Conservation (phyloP, 345 rosid genomes). For the Pistacia vera region DNA sequence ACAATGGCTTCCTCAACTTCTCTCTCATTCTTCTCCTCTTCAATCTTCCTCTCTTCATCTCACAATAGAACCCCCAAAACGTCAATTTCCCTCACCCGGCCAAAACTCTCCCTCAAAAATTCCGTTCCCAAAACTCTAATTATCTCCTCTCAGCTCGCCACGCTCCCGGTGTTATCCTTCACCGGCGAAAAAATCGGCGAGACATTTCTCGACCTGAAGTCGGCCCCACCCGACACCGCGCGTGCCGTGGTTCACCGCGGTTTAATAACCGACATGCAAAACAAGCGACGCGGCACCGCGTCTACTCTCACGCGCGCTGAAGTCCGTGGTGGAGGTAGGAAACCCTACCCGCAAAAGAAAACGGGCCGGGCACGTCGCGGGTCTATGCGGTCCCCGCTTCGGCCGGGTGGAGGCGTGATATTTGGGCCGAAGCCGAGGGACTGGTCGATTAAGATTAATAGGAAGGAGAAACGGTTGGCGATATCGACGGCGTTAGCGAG, state of each 20-base stretch:
- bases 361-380: conserved; percentile 88
- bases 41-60: conserved; percentile 46
- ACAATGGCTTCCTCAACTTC: conserved; percentile 59
- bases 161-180: conserved; percentile 75
- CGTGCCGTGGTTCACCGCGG: conserved; percentile 91
- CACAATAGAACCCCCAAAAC: not conserved
- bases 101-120: conserved; percentile 17
- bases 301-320: conserved; percentile 87
- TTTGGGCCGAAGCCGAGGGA: conserved; percentile 89
- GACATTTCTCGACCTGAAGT: conserved; percentile 73
- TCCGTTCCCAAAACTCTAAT: conserved; percentile 35
- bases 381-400: conserved; percentile 71
- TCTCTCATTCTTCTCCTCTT: conserved; percentile 59
- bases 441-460: conserved; percentile 91
- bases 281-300: conserved; percentile 94
- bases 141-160: conserved; percentile 57
- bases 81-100: conserved; percentile 2
- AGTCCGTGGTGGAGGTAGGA: conserved; percentile 90
- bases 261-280: conserved; percentile 73
- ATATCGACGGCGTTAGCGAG: conserved; percentile 83
- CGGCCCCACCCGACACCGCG: conserved; percentile 81
- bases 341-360: conserved; percentile 87
- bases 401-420: conserved; percentile 87
- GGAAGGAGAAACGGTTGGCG: conserved; percentile 80
- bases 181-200: conserved; percentile 84